These are phyloP conservation scores for Eutrema heterophyllum DNA, from an alignment of 345 rosid species.

Conservation along the genomic window DNA sequence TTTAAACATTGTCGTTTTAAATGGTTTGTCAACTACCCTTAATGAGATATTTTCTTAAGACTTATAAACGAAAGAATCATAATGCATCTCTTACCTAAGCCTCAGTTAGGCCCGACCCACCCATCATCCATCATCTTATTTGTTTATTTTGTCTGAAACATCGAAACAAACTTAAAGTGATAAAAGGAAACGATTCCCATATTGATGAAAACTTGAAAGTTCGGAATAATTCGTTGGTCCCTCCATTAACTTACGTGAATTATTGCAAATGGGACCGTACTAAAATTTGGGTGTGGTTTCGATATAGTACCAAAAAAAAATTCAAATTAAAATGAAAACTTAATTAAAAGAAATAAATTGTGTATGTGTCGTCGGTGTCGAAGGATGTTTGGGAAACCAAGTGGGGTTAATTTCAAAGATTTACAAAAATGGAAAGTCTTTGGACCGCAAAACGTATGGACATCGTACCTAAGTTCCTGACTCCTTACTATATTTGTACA, in stretches of 20 bases:
- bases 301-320: slow-evolving; percentile 7
- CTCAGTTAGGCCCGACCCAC: slow-evolving; percentile 28
- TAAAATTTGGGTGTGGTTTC: slow-evolving; percentile 23
- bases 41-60: neutral
- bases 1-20: neutral
- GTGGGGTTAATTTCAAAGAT: slow-evolving; percentile 36
- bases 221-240: slow-evolving; percentile 31
- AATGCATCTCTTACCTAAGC: slow-evolving; percentile 11
- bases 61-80: slow-evolving; percentile 9
- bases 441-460: slow-evolving; percentile 40
- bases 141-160: slow-evolving; percentile 23
- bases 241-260: slow-evolving; percentile 32
- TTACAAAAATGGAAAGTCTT: slow-evolving; percentile 31
- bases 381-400: slow-evolving; percentile 32
- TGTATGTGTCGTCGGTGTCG: slow-evolving; percentile 31
- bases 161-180: slow-evolving; percentile 22
- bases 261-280: slow-evolving; percentile 35
- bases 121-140: slow-evolving; percentile 6
- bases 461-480: slow-evolving; percentile 37
- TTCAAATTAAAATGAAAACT: neutral
- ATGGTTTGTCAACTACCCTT: neutral
- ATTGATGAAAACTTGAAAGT: slow-evolving; percentile 28
- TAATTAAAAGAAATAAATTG: slow-evolving; percentile 12
- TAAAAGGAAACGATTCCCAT: slow-evolving; percentile 25
- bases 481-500: slow-evolving; percentile 29